Conservation (phyloP, 106 monocot genomes). For the Apostasia ramifera region DNA sequence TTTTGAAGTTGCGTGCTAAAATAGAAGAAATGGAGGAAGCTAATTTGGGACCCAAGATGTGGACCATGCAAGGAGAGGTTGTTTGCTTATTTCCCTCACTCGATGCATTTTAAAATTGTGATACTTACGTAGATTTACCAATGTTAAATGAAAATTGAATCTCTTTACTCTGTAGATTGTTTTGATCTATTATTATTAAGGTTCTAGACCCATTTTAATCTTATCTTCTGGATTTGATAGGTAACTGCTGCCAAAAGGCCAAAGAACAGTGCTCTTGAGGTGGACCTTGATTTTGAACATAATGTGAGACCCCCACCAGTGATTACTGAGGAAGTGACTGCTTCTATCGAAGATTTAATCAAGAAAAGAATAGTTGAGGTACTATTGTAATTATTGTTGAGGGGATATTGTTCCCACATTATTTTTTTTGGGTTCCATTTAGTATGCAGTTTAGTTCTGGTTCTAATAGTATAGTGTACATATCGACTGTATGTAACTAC, state of each 20-base stretch:
- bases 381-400: not conserved
- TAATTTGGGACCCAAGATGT: slow-evolving; percentile 68
- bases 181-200: not conserved
- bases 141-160: not conserved
- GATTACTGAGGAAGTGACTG: slow-evolving; percentile 74
- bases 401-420: too few species aligned
- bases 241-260: slow-evolving; percentile 86
- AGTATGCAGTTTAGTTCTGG: too few species aligned
- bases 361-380: slow-evolving; percentile 86
- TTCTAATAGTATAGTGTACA: too few species aligned
- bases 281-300: slow-evolving; percentile 94
- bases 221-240: slow-evolving; percentile 24
- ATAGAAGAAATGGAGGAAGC: slow-evolving; percentile 89
- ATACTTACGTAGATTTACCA: not conserved
- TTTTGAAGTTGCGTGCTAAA: slow-evolving; percentile 39
- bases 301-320: slow-evolving; percentile 61
- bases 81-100: not conserved
- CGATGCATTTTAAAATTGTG: not conserved
- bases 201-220: not conserved
- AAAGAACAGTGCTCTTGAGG: slow-evolving; percentile 93
- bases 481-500: too few species aligned
- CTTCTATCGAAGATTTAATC: slow-evolving; percentile 85
- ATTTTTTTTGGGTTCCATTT: too few species aligned
- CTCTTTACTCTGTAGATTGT: not conserved
- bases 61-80: slow-evolving; percentile 99